Evolutionary conservation across 139 green algal genomes (phyloP), one percentile per base, ranked within the genome.

Genomic region (Chlamydomonas eustigma): DNA sequence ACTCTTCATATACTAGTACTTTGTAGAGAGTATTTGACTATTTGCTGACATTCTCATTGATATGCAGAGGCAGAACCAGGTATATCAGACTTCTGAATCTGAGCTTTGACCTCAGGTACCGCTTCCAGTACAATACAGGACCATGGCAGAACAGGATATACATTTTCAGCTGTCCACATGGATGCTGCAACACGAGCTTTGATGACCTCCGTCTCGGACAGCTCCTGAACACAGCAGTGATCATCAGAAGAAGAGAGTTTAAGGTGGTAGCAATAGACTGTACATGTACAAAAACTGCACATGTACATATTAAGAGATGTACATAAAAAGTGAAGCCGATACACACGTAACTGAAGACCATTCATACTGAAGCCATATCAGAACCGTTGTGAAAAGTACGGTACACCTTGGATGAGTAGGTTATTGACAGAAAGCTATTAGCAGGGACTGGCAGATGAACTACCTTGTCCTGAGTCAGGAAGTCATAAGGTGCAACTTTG

Each of bases 401-500:
- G 24, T 3, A 31, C n/a, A n/a, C n/a, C n/a, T n/a, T n/a, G 67
- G 2, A 51, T 50, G 28, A 73, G 8, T 33, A 6, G 50, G 33
- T 50, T 6, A 39, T 51, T 51, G 4, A 6, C 6, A 18, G 44
- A 12, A 58, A 58, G 22, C 44, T 58, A 28, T 58, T 12, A 58
- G 44, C 52, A 68, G 12, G n/a, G 4, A 25, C 52, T 28, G 32
- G 30, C 28, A 12, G 63, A 2, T 79, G 2, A 52, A 12, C 22
- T 4, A 74, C 72, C 64, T 87, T 81, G 71, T 97, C 90, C 0
- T 75, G 75, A 3, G 87, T 74, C 35, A 98, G 85, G 33, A 92
- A 88, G 76, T 97, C 92, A 71, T 87, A 95, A 22, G 93, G 93
- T 2, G 90, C 80, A 0, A 92, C 86, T 82, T 94, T 93, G 83